Percentiles rank a stretch among this genome's conserved stretches.
Evolutionary conservation across 306 rosid genomes (phyloP).

Genomic region (Acacia confusa): DNA sequence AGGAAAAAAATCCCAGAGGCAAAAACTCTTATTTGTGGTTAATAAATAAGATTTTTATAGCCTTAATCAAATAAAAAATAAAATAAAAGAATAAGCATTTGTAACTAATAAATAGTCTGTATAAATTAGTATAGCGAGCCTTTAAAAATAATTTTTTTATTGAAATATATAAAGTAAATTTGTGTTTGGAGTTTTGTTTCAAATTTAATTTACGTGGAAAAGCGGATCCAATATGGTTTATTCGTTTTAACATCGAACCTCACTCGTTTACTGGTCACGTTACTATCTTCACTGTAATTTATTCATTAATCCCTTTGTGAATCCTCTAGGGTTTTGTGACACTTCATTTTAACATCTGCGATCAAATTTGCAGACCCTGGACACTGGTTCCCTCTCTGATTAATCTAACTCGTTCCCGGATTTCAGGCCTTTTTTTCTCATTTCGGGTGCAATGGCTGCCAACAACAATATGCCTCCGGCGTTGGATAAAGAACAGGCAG

Average conservation of each 20-base stretch:
- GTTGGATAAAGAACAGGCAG: constrained; percentile 83
- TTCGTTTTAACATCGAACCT: neutral
- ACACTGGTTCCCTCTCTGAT: neutral
- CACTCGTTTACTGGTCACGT: neutral
- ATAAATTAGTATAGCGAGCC: too few relatives aligned
- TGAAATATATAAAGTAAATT: too few relatives aligned
- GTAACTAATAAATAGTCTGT: too few relatives aligned
- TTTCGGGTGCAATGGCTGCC: constrained; percentile 62
- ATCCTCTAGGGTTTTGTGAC: neutral
- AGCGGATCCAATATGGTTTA: too few relatives aligned
- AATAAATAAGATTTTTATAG: too few relatives aligned
- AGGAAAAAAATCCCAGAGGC: too few relatives aligned
- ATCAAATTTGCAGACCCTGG: neutral
- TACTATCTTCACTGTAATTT: neutral
- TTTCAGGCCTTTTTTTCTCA: neutral
- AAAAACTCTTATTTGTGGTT: too few relatives aligned
- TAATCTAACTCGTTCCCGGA: neutral
- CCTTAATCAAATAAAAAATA: too few relatives aligned
- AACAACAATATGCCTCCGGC: constrained; percentile 42
- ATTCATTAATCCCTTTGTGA: constrained; percentile 1
- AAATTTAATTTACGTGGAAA: too few relatives aligned
- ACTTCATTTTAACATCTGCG: neutral
- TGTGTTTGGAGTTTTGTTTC: too few relatives aligned
- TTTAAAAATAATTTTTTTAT: too few relatives aligned
- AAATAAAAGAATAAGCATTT: too few relatives aligned